Conservation (phyloP, 202 grass and related monocot genomes). For the Cymbopogon flexuosus region DNA sequence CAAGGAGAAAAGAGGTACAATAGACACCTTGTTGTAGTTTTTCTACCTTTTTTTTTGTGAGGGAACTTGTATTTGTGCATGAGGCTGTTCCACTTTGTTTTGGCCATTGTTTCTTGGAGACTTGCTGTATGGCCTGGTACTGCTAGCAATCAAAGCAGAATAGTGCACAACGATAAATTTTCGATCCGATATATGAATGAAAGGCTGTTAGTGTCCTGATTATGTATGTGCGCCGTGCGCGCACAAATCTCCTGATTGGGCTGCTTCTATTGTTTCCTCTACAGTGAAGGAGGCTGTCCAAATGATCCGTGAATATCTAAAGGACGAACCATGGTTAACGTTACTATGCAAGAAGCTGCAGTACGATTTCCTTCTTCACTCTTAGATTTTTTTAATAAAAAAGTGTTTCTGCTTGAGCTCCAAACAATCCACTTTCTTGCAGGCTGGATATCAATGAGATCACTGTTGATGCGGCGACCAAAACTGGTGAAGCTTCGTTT, state of each 20-base stretch:
- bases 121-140: background rate
- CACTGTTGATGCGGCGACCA: background rate
- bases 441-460: conserved; percentile 51
- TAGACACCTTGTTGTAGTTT: background rate
- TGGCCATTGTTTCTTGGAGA: background rate
- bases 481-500: conserved; percentile 35
- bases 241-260: conserved; percentile 9
- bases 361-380: conserved; percentile 41
- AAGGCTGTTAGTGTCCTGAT: background rate
- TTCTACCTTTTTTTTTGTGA: background rate
- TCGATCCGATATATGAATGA: background rate
- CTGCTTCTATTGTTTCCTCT: conserved; percentile 15
- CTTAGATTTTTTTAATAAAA: background rate
- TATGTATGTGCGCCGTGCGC: background rate
- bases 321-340: conserved; percentile 70
- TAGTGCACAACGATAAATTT: background rate
- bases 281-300: conserved; percentile 73
- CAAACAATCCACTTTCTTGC: conserved; percentile 5
- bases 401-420: background rate
- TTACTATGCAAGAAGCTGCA: conserved; percentile 61
- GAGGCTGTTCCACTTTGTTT: background rate
- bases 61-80: background rate
- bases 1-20: background rate
- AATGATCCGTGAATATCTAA: conserved; percentile 81
- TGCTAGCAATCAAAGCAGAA: background rate